Percentiles rank a stretch among this genome's conserved stretches.
These are phyloP conservation scores for Ophiocordyceps camponoti-rufipedis DNA, from an alignment of 2,329 filamentous ascomycete species.

Conservation along the genomic window DNA sequence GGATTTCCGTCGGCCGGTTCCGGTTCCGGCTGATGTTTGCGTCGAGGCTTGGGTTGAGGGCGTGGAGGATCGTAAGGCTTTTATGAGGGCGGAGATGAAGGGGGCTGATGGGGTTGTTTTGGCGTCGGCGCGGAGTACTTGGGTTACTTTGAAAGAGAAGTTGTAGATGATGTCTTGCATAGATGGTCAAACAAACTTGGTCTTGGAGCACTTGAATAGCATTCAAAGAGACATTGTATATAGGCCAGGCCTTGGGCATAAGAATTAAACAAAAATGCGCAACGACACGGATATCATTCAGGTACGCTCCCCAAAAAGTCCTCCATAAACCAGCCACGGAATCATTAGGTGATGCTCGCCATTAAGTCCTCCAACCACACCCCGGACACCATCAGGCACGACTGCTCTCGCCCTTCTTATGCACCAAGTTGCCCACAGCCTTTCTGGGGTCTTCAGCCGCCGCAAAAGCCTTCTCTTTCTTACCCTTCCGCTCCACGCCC, in stretches of 20 bases:
- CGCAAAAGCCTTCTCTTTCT: slow-evolving; percentile 32
- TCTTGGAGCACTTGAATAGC: no score
- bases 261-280: neutral
- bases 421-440: slow-evolving; percentile 8
- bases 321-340: no score
- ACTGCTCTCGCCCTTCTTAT: slow-evolving; percentile 5
- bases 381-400: no score
- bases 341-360: no score
- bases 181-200: neutral
- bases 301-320: neutral
- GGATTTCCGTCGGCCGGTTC: slow-evolving; percentile 7
- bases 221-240: neutral
- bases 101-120: slow-evolving; percentile 12
- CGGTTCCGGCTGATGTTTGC: slow-evolving; percentile 7
- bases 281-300: neutral
- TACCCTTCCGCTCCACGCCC: slow-evolving; percentile 17
- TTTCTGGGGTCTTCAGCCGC: slow-evolving; percentile 32
- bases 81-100: slow-evolving; percentile 11
- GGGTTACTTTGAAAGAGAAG: slow-evolving; percentile 14
- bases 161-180: slow-evolving; percentile 5
- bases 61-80: slow-evolving; percentile 15
- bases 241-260: neutral
- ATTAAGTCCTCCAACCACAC: no score
- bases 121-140: slow-evolving; percentile 13
- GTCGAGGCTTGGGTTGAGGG: slow-evolving; percentile 14